Percentiles rank a stretch among this genome's conserved stretches.
phyloP scores from a whole-genome alignment of 805 yeast species.

The Ogataea polymorpha region DNA sequence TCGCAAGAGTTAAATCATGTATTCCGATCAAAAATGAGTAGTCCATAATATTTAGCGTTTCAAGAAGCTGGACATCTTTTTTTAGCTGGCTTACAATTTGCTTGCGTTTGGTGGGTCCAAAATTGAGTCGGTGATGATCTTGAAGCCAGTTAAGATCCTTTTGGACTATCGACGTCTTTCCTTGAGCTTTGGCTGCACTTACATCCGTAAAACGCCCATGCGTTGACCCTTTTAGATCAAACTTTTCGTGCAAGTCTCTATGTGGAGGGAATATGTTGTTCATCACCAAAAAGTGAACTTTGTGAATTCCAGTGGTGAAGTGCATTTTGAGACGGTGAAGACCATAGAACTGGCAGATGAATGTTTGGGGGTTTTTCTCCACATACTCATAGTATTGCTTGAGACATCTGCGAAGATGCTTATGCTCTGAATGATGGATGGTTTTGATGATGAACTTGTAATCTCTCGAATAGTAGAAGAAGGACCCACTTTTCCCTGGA shows the following conservation, averaged over 20 bases:
- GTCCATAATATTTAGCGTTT: conserved; percentile 87
- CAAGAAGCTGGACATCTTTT: conserved; percentile 69
- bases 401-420: conserved; percentile 69
- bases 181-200: conserved; percentile 29
- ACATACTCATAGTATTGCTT: conserved; percentile 80
- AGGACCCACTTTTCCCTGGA: conserved; percentile 96
- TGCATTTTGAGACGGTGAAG: conserved; percentile 92
- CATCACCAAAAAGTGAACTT: conserved; percentile 93
- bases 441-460: conserved; percentile 94
- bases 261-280: conserved; percentile 95
- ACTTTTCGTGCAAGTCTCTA: conserved; percentile 77
- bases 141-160: conserved; percentile 91
- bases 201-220: conserved; percentile 66
- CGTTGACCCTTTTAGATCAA: conserved; percentile 91
- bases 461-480: conserved; percentile 92
- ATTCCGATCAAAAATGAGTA: conserved; percentile 87
- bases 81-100: conserved; percentile 66
- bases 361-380: conserved; percentile 77
- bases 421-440: conserved; percentile 89
- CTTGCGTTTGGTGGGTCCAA: conserved; percentile 69
- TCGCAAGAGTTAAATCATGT: conserved; percentile 68
- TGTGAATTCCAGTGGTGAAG: conserved; percentile 49
- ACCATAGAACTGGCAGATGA: conserved; percentile 94
- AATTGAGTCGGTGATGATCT: conserved; percentile 54
- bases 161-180: conserved; percentile 45